Percentiles rank a stretch among this genome's conserved stretches.
These are phyloP conservation scores for Seiridium unicorne DNA, from an alignment of 2,329 filamentous ascomycete genomes.

Conservation along the genomic window DNA sequence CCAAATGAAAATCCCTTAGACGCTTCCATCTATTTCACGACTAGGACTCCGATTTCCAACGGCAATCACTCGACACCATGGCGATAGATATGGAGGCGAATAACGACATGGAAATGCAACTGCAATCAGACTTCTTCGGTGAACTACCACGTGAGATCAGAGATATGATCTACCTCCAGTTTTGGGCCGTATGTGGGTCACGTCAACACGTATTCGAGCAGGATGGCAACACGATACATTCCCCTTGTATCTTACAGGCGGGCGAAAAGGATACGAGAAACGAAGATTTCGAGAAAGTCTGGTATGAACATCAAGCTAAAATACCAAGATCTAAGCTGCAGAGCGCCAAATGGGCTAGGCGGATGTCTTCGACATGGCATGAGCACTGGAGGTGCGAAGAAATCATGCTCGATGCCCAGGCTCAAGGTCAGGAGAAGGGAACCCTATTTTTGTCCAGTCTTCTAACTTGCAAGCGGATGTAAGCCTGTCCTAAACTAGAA, in stretches of 20 bases:
- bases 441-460: conserved; percentile 17
- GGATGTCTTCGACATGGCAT: conserved; percentile 18
- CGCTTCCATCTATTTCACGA: neutral
- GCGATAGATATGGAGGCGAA: neutral
- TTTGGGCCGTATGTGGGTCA: conserved; percentile 17
- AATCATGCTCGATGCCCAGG: conserved; percentile 10
- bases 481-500: neutral
- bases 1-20: too few species aligned
- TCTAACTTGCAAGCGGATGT: conserved; percentile 18
- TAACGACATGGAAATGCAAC: conserved; percentile 11
- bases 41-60: neutral
- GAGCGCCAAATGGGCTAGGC: conserved; percentile 14
- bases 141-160: conserved; percentile 18
- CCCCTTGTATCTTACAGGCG: conserved; percentile 14
- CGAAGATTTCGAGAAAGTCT: conserved; percentile 15
- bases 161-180: conserved; percentile 20
- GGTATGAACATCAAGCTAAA: conserved; percentile 8
- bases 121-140: conserved; percentile 15
- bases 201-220: conserved; percentile 18
- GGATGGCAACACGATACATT: conserved; percentile 15
- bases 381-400: conserved; percentile 23
- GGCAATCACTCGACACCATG: neutral
- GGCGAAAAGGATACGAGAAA: conserved; percentile 14
- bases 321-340: conserved; percentile 11
- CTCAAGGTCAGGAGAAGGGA: neutral